A percentile compares a stretch with the other conserved stretches of the same genome.
Conservation (phyloP, 768 basidiomycete species). For the Suillus luteus region DNA sequence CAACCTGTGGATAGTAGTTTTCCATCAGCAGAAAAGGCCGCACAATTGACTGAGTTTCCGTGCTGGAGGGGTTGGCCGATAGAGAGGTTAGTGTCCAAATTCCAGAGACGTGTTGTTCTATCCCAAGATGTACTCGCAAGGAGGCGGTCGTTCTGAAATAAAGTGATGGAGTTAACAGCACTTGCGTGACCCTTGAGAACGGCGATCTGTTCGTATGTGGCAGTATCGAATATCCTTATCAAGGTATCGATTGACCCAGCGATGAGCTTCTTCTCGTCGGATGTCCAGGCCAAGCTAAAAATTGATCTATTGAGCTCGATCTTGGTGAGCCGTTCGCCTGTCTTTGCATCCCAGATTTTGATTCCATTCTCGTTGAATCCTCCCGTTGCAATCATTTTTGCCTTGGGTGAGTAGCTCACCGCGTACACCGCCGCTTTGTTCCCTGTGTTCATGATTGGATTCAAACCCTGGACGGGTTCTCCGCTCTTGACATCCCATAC, state of each 20-base stretch:
- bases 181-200: background rate
- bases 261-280: background rate
- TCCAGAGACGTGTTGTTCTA: constrained; percentile 12
- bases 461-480: constrained; percentile 4
- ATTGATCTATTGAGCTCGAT: too few relatives aligned
- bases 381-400: constrained; percentile 27
- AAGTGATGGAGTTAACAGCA: background rate
- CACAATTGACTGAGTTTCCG: background rate
- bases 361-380: constrained; percentile 21
- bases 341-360: constrained; percentile 32
- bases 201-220: background rate
- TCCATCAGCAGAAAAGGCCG: constrained; percentile 9
- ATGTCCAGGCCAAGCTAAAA: background rate
- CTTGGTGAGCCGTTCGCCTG: constrained; percentile 18
- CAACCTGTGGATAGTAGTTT: background rate
- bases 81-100: background rate
- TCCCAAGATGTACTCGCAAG: constrained; percentile 1
- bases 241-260: background rate
- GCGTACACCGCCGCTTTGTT: too few relatives aligned
- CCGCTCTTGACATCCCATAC: background rate
- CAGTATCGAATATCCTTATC: background rate
- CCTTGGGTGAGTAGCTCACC: constrained; percentile 33
- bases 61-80: background rate
- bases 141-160: background rate
- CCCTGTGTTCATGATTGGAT: constrained; percentile 18